Evolutionary conservation across 371 early-diverging fungal species (phyloP), one percentile per base, ranked within the genome.

Genomic region (Capillidium heterosporum): DNA sequence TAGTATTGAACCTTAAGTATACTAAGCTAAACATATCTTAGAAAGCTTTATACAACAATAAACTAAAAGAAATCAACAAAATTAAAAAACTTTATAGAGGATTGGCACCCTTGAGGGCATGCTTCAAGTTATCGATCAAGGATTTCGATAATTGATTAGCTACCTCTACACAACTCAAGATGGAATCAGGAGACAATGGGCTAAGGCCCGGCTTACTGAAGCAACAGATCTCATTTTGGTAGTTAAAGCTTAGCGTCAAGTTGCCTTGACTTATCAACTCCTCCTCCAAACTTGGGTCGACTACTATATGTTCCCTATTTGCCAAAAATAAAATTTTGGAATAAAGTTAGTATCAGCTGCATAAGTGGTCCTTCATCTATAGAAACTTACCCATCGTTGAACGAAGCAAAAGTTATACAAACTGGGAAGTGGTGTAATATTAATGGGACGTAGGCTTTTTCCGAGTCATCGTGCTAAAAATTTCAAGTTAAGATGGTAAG

Each of bases 381-480:
- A 21, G 32, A 52, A 28, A 54, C 68, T 59, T 77, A 84, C 85
- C 87, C 90, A 17, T 83, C 73, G 55, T 84, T 78, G 63, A 90
- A 90, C 61, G 92, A 86, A 1, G 81, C 88, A 71, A 95, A 94
- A 40, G 91, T 77, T 23, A 87, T 75, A 64, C 88, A 89, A 31
- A 95, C 80, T 26, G 97, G 95, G 57, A 89, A 83, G 72, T 96
- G 95, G 60, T 92, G 91, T 19, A 96, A 71, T 62, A 84, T 88
- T 35, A 97, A 71, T 17, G 95, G 91, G 24, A 95, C 91, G 1
- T 91, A 92, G 46, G 81, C 84, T 51, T 87, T 77, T 61, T 95
- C 88, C 56, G 85, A 83, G 2, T 78, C 60, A 28, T 84, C 65
- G 62, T 94, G 93, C 90, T 89, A 66, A n/a, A 53, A 52, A 17